A percentile compares a stretch with the other conserved stretches of the same genome.
phyloP scores from a whole-genome alignment of 306 rosid genomes.

The Geum urbanum region DNA sequence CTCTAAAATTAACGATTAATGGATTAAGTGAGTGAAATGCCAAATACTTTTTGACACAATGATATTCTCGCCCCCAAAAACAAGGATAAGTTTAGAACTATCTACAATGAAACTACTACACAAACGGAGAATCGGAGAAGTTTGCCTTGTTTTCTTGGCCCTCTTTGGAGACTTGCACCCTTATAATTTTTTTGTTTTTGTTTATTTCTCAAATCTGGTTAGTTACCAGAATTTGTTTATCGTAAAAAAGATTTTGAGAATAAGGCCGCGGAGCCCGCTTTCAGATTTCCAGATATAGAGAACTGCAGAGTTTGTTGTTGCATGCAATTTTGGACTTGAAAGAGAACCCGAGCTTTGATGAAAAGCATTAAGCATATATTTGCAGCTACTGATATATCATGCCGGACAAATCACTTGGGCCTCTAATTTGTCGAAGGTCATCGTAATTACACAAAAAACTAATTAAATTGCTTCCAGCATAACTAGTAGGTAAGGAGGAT shows the following conservation, averaged over 20 bases:
- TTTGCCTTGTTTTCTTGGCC: not conserved
- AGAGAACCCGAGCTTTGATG: slow-evolving; percentile 2
- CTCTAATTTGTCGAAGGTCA: not conserved
- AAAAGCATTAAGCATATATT: not conserved
- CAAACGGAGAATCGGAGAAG: too few relatives aligned
- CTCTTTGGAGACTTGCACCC: not conserved
- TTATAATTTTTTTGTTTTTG: not conserved
- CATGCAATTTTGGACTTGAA: slow-evolving; percentile 1
- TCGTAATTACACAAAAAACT: not conserved
- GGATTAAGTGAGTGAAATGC: too few relatives aligned
- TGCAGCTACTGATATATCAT: not conserved
- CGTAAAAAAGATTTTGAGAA: not conserved
- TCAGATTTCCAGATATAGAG: too few relatives aligned
- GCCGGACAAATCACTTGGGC: not conserved
- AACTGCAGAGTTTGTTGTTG: not conserved
- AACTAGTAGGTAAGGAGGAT: slow-evolving; percentile 12
- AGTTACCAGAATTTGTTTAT: too few relatives aligned
- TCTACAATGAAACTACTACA: too few relatives aligned
- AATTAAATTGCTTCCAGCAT: not conserved
- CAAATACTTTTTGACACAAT: too few relatives aligned
- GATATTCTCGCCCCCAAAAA: not conserved
- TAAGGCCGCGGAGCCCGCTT: not conserved
- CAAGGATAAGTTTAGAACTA: not conserved
- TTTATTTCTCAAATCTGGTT: not conserved
- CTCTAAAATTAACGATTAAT: too few relatives aligned